phyloP scores from a whole-genome alignment of 2,329 filamentous ascomycete genomes.

The Graphiopsis chlorocephala region DNA sequence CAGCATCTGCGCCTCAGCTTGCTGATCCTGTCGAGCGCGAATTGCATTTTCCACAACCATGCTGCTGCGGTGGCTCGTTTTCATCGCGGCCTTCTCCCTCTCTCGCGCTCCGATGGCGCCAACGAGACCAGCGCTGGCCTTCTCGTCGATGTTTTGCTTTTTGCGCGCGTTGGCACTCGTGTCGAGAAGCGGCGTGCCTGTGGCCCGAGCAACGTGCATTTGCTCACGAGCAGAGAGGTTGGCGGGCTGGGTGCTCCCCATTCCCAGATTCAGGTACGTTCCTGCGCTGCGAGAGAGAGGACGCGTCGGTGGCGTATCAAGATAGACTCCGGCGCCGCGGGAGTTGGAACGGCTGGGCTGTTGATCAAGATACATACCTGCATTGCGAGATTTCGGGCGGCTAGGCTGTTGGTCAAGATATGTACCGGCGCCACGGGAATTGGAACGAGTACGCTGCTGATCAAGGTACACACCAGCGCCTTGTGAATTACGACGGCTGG shows the following conservation, averaged over 20 bases:
- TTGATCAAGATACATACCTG: constrained; percentile 46
- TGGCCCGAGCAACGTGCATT: constrained; percentile 80
- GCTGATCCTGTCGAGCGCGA: constrained; percentile 50
- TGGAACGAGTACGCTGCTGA: not conserved
- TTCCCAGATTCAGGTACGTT: constrained; percentile 34
- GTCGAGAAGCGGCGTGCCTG: constrained; percentile 71
- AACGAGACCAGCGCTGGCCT: constrained; percentile 58
- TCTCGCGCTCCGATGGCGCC: constrained; percentile 78
- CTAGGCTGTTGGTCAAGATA: not conserved
- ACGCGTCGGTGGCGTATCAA: constrained; percentile 35
- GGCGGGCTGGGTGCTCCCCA: constrained; percentile 39
- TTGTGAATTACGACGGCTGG: constrained; percentile 51
- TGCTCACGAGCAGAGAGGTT: constrained; percentile 83
- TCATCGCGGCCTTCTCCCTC: constrained; percentile 70
- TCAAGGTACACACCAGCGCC: constrained; percentile 40
- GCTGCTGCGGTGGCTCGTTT: constrained; percentile 62
- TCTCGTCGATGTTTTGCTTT: constrained; percentile 35
- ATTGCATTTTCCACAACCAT: constrained; percentile 71
- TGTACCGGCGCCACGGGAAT: not conserved
- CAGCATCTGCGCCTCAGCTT: constrained; percentile 40
- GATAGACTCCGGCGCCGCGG: constrained; percentile 54
- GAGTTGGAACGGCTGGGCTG: constrained; percentile 47
- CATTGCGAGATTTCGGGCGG: constrained; percentile 53
- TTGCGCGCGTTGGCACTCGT: constrained; percentile 53
- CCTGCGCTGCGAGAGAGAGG: constrained; percentile 25